Base-by-base conservation (phyloP, 2,329 filamentous ascomycete genomes). In the Arthrobotrys musiformis region DNA sequence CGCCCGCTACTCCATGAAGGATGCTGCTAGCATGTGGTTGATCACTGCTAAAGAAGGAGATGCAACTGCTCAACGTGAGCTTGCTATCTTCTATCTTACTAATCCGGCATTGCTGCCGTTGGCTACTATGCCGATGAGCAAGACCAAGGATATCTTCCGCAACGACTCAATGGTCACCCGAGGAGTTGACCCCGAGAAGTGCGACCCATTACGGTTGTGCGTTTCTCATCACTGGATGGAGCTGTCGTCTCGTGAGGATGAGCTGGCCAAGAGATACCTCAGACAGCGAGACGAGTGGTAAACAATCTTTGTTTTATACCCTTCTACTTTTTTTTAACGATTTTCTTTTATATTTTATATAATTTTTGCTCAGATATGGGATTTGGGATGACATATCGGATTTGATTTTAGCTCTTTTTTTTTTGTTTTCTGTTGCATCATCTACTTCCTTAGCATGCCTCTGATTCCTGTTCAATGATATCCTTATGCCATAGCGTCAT, bases 221-320 rank as follows among this genome's bases (percentile, higher is more conserved):
- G 89, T 97, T 70, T 94, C 94, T 8, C 90, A 96, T 84, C 94
- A 98, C 85, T 98, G 94, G 94, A 97, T 98, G 93, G 93, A 94
- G 85, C 87, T 92, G 79, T 93, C 92, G 40, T 92, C 93, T 80
- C 88, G 93, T n/a, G 93, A 93, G 0, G 94, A 98, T 82, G 89
- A 91, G 81, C 86, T 97, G 80, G 94, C 94, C 19, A 90, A 89
- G 82, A 91, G 91, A 82, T 94, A 94, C 84, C 85, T 97, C 83
- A 88, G 90, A 79, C 92, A 96, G 84, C 84, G 88, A 54, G 87
- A 88, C 80, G 88, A 90, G 82, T 87, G 89, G 82, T 88, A 89
- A 81, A 62, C 17, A 33, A 62, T 56, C 28, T 56, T 33, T 15
- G 3, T 68, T 69, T 28, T 60, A 54, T 48, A 44, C 52, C 33